These are phyloP conservation scores for Eucalyptus sideroxylon DNA, from an alignment of 345 rosid species.

Conservation along the genomic window DNA sequence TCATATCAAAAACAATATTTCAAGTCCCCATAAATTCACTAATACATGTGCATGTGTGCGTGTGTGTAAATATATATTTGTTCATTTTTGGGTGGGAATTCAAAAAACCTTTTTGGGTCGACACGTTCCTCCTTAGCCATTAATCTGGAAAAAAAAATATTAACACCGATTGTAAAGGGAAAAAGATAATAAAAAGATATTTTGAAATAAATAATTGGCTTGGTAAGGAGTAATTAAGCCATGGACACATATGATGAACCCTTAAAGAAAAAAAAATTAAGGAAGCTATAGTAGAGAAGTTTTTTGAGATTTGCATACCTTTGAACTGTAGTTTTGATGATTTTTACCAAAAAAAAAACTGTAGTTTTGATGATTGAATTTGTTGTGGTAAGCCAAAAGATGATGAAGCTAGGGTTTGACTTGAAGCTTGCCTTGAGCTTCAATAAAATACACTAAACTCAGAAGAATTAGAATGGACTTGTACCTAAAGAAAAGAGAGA, in stretches of 20 bases:
- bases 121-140: background rate
- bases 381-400: background rate
- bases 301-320: background rate
- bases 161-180: background rate
- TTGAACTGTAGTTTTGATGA: background rate
- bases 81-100: background rate
- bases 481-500: background rate
- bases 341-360: no score
- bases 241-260: background rate
- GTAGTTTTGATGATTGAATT: background rate
- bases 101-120: background rate
- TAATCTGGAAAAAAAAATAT: background rate
- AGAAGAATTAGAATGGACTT: background rate
- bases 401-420: background rate
- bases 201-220: background rate
- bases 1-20: background rate
- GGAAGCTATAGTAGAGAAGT: background rate
- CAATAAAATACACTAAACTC: background rate
- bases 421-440: background rate
- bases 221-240: background rate
- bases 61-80: no score
- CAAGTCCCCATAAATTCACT: background rate
- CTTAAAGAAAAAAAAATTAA: background rate
- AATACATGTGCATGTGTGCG: background rate
- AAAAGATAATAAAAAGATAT: background rate